Base-by-base conservation (phyloP, 192 early-diverging fungal species). In the Linderina pennispora region DNA sequence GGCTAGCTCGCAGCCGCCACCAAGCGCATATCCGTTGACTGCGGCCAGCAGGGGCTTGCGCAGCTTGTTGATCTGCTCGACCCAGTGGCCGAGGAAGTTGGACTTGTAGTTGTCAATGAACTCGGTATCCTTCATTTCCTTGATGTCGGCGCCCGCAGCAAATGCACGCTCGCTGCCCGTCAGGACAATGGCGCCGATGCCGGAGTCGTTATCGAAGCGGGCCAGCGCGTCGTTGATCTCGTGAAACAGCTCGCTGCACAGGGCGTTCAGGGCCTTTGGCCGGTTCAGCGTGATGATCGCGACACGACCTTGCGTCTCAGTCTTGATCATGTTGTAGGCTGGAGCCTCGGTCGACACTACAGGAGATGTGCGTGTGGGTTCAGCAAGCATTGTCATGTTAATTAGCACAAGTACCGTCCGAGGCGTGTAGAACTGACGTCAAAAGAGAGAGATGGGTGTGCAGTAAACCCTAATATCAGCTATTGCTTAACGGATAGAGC, bases 101-200 rank as follows among this genome's bases (percentile, higher is more conserved):
- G 72, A 77, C 60, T 83, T 86, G 80, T 92, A 96, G 78, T 86
- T 91, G 40, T 81, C 68, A 48, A 92, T 82, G 60, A 90, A 95
- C 52, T 82, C 76, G 20, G 89, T 76, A 47, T 87, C 84, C 69
- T 78, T 80, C 96, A 99, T 99, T 69, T 99, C 92, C 80, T 99
- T 96, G 73, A 99, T 99, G 61, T 99, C 96, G 37, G 96, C 96
- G 24, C 96, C 96, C 26, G 96, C 94, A 43, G 96, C 94, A 82
- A 99, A 99, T 8, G 92, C 91, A 58, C 88, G 88, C 64, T 91
- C 85, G 67, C 84, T 91, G 45, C 96, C 96, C 32, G 96, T 99
- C 25, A 99, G 62, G 32, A 99, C 91, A 45, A 99, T 81, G 34
- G 91, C 89, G 48, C 93, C 90, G 48, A 99, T 80, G 15, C 48